Evolutionary conservation across 2,329 filamentous ascomycete genomes (phyloP), one percentile per base, ranked within the genome.

Genomic region (Nothomitra cinnamomea): DNA sequence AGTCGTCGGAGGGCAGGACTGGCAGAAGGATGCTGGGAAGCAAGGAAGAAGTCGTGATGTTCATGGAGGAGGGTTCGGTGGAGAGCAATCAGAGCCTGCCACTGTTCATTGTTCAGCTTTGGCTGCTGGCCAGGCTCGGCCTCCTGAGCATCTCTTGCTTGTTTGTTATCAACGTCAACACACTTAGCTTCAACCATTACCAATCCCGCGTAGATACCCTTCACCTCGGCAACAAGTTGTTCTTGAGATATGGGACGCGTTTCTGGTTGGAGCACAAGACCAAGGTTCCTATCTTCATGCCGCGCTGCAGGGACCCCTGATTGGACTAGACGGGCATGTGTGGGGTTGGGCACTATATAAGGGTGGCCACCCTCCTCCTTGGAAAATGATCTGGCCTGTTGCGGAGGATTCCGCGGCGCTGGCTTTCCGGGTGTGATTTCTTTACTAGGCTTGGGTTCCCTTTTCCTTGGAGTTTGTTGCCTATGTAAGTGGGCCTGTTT

Each of bases 121-220:
- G 63, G 70, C 0, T 65, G 65, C 1, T 69, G 65, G 0, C 68
- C 60, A 1, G 70, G 67, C 0, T 68, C 69, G 2, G 73, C 69
- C 0, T 69, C 68, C 45, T 80, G 76, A 0, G 77, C 73, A 7
- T 71, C 69, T 24, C 71, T 67, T 5, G 71, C 70, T 59, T 81
- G 77, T 48, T 76, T 72, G 45, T 78, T 80, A 59, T 90, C 85
- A 1, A 94, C 82, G 53, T 94, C 83, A 0, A 94, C 89, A 60
- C 87, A 90, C 60, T 92, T 87, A 22, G 78, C 79, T 63, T 96
- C 90, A 0, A 95, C 85, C 79, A 92, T 86, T 0, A 87, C 82
- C 0, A 95, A 67, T 0, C 85, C 87, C 0, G 82, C 80, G 60
- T 94, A 94, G 2, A 90, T 92, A 0, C 81, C 81, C 55, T 87